These are phyloP conservation scores for Oryza glumipatula DNA, from an alignment of 176 grass and related monocot genomes.

Conservation along the genomic window DNA sequence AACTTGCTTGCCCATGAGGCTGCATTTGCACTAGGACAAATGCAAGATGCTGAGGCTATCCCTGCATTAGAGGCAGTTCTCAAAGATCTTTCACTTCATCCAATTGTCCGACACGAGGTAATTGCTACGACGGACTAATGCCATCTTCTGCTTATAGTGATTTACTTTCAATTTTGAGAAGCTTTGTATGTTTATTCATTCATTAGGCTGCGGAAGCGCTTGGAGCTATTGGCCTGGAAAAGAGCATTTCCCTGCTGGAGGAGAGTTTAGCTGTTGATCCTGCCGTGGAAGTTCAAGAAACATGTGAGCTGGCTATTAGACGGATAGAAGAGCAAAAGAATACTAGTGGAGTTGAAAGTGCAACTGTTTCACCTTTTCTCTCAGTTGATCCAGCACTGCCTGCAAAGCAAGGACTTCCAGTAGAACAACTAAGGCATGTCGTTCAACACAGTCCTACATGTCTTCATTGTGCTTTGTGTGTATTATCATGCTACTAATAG, in stretches of 20 bases:
- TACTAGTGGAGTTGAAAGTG: constrained; percentile 42
- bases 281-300: constrained; percentile 86
- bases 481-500: background rate
- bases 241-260: constrained; percentile 65
- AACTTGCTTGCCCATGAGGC: constrained; percentile 99
- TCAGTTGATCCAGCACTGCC: constrained; percentile 94
- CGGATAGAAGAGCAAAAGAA: constrained; percentile 75
- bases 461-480: background rate
- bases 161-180: constrained; percentile 16
- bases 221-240: constrained; percentile 88
- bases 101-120: constrained; percentile 98
- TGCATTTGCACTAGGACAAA: constrained; percentile 96
- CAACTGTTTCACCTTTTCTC: constrained; percentile 64
- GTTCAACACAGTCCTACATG: background rate
- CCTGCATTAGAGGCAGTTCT: constrained; percentile 77
- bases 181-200: constrained; percentile 25
- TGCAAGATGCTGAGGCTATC: constrained; percentile 92
- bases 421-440: constrained; percentile 68
- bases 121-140: background rate
- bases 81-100: constrained; percentile 92
- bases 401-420: constrained; percentile 59
- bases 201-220: constrained; percentile 92
- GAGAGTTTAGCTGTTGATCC: constrained; percentile 77
- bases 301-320: constrained; percentile 81
- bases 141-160: constrained; percentile 6